These are phyloP conservation scores for Hypsizygus marmoreus DNA, from an alignment of 768 basidiomycete species.

Conservation along the genomic window DNA sequence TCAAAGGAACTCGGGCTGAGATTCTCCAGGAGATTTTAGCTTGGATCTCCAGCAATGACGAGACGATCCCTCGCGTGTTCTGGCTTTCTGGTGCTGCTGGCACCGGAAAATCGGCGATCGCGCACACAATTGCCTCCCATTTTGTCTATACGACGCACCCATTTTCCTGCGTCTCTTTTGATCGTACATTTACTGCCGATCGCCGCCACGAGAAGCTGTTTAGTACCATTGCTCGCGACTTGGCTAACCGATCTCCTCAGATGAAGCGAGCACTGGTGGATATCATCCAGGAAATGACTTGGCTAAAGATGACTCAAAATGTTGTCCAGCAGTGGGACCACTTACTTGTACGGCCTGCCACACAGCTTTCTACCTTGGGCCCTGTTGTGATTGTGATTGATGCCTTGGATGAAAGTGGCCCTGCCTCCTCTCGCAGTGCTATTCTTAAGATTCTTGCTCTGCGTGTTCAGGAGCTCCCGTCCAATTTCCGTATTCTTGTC, in stretches of 20 bases:
- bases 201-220: conserved; percentile 7
- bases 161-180: conserved; percentile 17
- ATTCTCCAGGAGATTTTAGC: conserved; percentile 10
- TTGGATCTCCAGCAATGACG: conserved; percentile 7
- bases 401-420: conserved; percentile 9
- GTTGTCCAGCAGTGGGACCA: no score
- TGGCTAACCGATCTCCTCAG: no score
- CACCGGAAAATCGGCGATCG: conserved; percentile 14
- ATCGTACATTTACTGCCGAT: conserved; percentile 6
- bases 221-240: no score
- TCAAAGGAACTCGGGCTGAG: conserved; percentile 11
- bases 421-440: conserved; percentile 3
- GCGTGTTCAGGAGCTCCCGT: conserved; percentile 5
- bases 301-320: conserved; percentile 4
- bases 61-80: conserved; percentile 7
- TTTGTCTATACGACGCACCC: conserved; percentile 1
- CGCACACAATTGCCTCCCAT: conserved; percentile 13
- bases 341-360: conserved; percentile 9
- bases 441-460: conserved; percentile 10
- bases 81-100: conserved; percentile 17
- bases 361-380: not conserved
- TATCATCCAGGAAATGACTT: no score
- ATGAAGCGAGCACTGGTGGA: no score
- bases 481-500: conserved; percentile 9
- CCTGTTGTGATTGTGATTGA: conserved; percentile 9